Percentiles rank a stretch among this genome's conserved stretches.
Conservation (phyloP, 257 asterid species). For the Echites panduratus region DNA sequence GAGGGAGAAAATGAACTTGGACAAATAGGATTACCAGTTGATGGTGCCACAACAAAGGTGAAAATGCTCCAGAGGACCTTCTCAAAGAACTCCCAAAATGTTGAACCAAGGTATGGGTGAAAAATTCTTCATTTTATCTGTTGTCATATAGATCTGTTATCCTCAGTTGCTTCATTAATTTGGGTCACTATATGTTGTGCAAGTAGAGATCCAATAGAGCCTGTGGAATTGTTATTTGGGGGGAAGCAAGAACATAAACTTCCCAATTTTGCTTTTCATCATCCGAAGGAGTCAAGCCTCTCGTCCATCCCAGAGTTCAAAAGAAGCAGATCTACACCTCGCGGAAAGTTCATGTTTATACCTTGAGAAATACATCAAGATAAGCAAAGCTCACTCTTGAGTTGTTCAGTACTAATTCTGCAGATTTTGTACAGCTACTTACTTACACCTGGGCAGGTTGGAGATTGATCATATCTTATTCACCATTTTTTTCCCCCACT, state of each 20-base stretch:
- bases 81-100: constrained; percentile 67
- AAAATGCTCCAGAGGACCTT: constrained; percentile 46
- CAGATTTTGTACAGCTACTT: constrained; percentile 27
- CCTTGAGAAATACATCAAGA: constrained; percentile 20
- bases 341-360: constrained; percentile 60
- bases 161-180: constrained; percentile 9
- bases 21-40: constrained; percentile 27
- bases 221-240: constrained; percentile 33
- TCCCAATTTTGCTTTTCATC: constrained; percentile 15
- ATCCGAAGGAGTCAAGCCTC: constrained; percentile 30
- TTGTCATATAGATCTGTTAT: background rate
- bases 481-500: background rate
- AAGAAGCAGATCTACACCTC: constrained; percentile 84
- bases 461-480: constrained; percentile 7
- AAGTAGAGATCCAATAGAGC: constrained; percentile 41
- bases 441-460: constrained; percentile 1
- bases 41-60: constrained; percentile 27
- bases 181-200: constrained; percentile 10
- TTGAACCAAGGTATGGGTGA: constrained; percentile 59
- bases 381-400: background rate
- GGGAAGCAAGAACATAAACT: constrained; percentile 42
- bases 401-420: constrained; percentile 9
- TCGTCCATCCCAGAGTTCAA: constrained; percentile 34
- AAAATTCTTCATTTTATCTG: background rate
- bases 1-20: constrained; percentile 51